phyloP scores from a whole-genome alignment of 306 rosid genomes.

The Prosopis cineraria region DNA sequence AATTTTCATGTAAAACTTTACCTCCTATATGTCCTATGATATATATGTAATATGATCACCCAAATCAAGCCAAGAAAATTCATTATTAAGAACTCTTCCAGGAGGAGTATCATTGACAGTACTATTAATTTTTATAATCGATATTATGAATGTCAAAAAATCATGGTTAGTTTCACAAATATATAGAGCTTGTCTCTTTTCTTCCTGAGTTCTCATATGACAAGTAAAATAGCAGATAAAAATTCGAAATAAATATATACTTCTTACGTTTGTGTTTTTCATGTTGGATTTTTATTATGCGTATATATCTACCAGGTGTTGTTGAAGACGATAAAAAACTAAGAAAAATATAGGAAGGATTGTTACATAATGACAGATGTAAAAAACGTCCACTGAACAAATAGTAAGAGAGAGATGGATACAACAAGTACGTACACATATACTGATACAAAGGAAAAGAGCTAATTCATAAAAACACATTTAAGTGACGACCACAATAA shows the following conservation, averaged over 20 bases:
- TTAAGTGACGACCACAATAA: conserved; percentile 39
- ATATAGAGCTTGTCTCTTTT: neutral
- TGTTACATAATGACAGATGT: too few species aligned
- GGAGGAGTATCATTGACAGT: neutral
- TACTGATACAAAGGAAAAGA: conserved; percentile 27
- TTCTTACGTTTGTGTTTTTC: neutral
- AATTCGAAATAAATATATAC: too few species aligned
- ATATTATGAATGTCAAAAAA: neutral
- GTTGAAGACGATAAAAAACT: conserved; percentile 22
- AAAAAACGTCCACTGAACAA: conserved; percentile 32
- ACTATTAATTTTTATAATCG: neutral
- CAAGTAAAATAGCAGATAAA: too few species aligned
- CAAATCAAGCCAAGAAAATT: neutral
- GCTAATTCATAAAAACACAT: conserved; percentile 44
- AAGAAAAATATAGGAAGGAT: too few species aligned
- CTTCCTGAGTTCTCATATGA: too few species aligned
- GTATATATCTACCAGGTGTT: too few species aligned
- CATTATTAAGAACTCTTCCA: neutral
- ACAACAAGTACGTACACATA: conserved; percentile 28
- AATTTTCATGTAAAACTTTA: neutral
- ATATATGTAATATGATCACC: neutral
- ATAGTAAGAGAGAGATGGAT: conserved; percentile 20
- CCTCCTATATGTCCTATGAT: neutral
- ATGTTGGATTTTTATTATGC: neutral
- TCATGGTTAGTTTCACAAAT: neutral